These are phyloP conservation scores for Xylaria palmicola DNA, from an alignment of 495 filamentous ascomycete genomes.

Conservation along the genomic window DNA sequence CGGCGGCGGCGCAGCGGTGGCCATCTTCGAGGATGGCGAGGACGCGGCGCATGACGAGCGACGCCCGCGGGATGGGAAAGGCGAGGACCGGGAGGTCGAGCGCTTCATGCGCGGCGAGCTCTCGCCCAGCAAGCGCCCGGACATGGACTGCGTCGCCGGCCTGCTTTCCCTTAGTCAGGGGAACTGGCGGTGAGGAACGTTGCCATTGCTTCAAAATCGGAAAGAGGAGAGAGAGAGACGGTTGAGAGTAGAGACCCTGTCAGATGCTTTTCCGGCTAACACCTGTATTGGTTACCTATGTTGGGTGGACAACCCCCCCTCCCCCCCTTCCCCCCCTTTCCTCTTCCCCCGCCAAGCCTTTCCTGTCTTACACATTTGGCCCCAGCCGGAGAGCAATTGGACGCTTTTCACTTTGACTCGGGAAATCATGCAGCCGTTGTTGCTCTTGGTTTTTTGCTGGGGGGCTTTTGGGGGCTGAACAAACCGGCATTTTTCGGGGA, in stretches of 20 bases:
- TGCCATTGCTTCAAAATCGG: not conserved
- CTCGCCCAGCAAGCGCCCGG: conserved; percentile 60
- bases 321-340: too few relatives aligned
- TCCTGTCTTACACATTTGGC: too few relatives aligned
- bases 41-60: not conserved
- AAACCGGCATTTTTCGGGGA: too few relatives aligned
- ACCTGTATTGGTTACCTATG: too few relatives aligned
- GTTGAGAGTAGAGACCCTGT: not conserved
- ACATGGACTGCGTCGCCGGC: conserved; percentile 77
- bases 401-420: too few relatives aligned
- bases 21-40: conserved; percentile 44
- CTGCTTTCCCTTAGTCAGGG: conserved; percentile 68
- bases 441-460: too few relatives aligned
- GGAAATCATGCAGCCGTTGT: too few relatives aligned
- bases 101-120: conserved; percentile 64
- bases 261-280: not conserved
- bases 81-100: conserved; percentile 56
- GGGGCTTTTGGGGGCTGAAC: too few relatives aligned
- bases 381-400: too few relatives aligned
- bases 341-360: too few relatives aligned
- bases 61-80: not conserved
- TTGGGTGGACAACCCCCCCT: too few relatives aligned
- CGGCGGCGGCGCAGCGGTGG: conserved; percentile 19
- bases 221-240: not conserved
- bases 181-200: conserved; percentile 46